phyloP scores from a whole-genome alignment of 129 eudicot species.

The Kitagawia praeruptora region DNA sequence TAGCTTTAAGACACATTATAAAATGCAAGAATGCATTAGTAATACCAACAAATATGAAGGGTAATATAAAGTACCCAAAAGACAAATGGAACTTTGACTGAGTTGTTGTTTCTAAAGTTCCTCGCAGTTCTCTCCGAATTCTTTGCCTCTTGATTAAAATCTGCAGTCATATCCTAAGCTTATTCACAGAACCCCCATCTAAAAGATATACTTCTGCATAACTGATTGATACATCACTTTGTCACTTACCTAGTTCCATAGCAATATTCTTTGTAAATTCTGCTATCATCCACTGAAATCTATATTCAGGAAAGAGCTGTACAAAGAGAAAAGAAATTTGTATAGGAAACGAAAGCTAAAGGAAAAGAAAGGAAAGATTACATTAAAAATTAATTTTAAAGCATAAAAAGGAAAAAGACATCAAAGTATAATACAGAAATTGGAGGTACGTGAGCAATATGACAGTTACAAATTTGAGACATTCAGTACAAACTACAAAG shows the following conservation, averaged over 20 bases:
- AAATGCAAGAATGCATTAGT: background rate
- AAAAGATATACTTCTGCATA: background rate
- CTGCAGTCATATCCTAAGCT: constrained; percentile 24
- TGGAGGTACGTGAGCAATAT: background rate
- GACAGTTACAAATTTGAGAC: background rate
- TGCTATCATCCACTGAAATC: constrained; percentile 78
- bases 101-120: constrained; percentile 45
- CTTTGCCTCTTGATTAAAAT: constrained; percentile 81
- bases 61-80: constrained; percentile 49
- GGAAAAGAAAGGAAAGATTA: background rate
- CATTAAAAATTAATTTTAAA: background rate
- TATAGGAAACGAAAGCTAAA: constrained; percentile 9
- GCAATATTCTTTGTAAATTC: constrained; percentile 70
- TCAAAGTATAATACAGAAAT: background rate
- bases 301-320: constrained; percentile 86
- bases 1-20: constrained; percentile 13
- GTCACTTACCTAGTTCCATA: constrained; percentile 81
- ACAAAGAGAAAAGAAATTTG: constrained; percentile 20
- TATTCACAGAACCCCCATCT: background rate
- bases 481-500: background rate
- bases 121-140: constrained; percentile 78
- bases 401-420: background rate
- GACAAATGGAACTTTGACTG: constrained; percentile 56
- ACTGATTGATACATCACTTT: background rate
- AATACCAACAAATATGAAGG: background rate